Evolutionary conservation across 352 stramenopile species (phyloP), one percentile per base, ranked within the genome.

Genomic region (Phytophthora hibernalis): DNA sequence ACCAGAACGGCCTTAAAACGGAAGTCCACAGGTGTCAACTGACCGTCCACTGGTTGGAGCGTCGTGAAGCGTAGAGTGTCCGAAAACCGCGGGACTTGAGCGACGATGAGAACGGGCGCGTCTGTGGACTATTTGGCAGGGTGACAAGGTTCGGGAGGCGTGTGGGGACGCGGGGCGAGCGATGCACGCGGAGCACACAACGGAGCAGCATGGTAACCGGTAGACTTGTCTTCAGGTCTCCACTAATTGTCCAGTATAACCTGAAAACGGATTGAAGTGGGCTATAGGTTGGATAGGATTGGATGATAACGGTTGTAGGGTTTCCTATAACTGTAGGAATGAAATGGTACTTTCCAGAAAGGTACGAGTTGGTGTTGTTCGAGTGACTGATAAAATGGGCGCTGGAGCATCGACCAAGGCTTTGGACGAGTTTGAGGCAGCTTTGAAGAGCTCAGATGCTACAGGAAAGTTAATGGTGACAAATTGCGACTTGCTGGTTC

Each of bases 1-100:
- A 93, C 82, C 11, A 93, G 70, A 54, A 83, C 55, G 2, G 80
- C 74, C 45, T 82, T 83, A 37, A 74, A 63, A 43, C 47, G 56
- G 18, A 93, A 81, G 11, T 75, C 70, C 22, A 42, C 18, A 3
- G 70, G 63, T 28, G 62, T 68, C 31, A 92, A 73, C 18, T 67
- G 56, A 9, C 62, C 63, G 11, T 55, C 22, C 7, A 59, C 20
- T 10, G 82, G 79, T 22, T 81, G 72, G n/a, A 80, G 70, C 38
- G 69, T 81, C 26, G 73, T 65, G 47, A 90, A 90, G 40, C 42
- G 66, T 38, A 90, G 54, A 20, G 76, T 60, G 28, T 77, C 35
- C 54, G 70, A 33, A 88, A 82, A 40, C 85, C 77, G n/a, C 77
- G 77, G 2, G 47, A 8, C 30, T 47, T 56, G 5, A 18, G 18